Percentiles rank a stretch among this genome's conserved stretches.
Evolutionary conservation across 768 basidiomycete species (phyloP).

Genomic region (Pluteus cervinus): DNA sequence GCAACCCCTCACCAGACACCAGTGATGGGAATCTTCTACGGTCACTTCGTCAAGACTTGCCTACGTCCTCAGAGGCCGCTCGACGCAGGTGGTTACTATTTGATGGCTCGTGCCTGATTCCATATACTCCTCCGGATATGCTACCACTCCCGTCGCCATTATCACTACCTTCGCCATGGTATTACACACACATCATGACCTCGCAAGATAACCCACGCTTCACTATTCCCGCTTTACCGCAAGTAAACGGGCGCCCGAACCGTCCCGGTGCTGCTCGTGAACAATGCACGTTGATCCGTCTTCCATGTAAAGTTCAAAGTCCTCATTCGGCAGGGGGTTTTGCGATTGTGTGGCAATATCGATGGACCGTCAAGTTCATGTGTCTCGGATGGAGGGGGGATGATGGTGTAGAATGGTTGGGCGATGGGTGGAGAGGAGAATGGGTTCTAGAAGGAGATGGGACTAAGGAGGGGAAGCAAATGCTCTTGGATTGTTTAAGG

Average conservation of each 20-base stretch:
- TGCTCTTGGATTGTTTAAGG: conserved; percentile 48
- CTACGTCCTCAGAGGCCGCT: conserved; percentile 9
- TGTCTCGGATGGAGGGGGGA: conserved; percentile 26
- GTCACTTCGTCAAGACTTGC: no score
- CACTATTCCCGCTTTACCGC: conserved; percentile 31
- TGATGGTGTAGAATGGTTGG: conserved; percentile 41
- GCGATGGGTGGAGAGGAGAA: conserved; percentile 69
- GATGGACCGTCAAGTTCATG: conserved; percentile 54
- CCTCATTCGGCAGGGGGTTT: conserved; percentile 56
- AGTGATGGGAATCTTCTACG: conserved; percentile 1
- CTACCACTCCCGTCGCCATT: conserved; percentile 52
- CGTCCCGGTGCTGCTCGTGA: no score
- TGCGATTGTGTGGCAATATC: conserved; percentile 53
- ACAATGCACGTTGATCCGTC: conserved; percentile 31
- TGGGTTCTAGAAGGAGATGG: conserved; percentile 81
- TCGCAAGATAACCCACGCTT: conserved; percentile 30
- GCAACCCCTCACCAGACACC: conserved; percentile 6
- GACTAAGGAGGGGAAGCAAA: conserved; percentile 56
- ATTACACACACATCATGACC: conserved; percentile 64
- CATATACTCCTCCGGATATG: conserved; percentile 52
- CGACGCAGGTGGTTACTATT: conserved; percentile 65
- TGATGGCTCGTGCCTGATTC: conserved; percentile 55
- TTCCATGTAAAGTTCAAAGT: no score
- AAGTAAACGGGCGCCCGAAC: no score
- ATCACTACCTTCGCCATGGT: conserved; percentile 67